Evolutionary conservation across 306 rosid genomes (phyloP).

Genomic region (Fragaria vesca): DNA sequence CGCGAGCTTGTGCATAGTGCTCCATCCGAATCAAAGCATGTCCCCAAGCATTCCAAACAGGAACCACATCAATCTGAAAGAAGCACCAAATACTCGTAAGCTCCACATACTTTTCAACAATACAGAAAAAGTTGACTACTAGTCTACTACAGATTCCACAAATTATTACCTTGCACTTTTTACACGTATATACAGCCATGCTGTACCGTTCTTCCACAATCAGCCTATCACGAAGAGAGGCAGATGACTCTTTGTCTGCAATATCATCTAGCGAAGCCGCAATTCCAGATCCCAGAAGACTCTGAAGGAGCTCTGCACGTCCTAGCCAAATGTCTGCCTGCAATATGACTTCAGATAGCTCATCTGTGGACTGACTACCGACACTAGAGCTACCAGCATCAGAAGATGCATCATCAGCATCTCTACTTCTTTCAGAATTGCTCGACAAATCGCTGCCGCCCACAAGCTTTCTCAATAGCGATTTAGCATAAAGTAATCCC

Average conservation of each 20-base stretch:
- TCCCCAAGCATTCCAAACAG: constrained; percentile 99
- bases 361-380: constrained; percentile 89
- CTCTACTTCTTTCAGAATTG: constrained; percentile 79
- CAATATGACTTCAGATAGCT: constrained; percentile 73
- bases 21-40: constrained; percentile 97
- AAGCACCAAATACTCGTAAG: constrained; percentile 28
- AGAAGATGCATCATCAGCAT: constrained; percentile 83
- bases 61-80: constrained; percentile 89
- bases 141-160: constrained; percentile 14
- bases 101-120: constrained; percentile 27
- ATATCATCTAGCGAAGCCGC: constrained; percentile 96
- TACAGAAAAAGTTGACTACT: constrained; percentile 17
- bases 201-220: constrained; percentile 85
- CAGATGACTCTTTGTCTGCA: constrained; percentile 90
- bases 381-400: constrained; percentile 97
- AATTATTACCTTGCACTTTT: constrained; percentile 85
- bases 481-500: constrained; percentile 85
- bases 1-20: constrained; percentile 95
- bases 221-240: constrained; percentile 89
- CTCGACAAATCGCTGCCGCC: constrained; percentile 62
- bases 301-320: constrained; percentile 94
- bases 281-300: constrained; percentile 95
- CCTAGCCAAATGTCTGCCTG: constrained; percentile 84
- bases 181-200: constrained; percentile 98
- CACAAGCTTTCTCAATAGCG: constrained; percentile 79